Evolutionary conservation across 352 stramenopile species (phyloP).

Genomic region (Globisporangium middletonii): DNA sequence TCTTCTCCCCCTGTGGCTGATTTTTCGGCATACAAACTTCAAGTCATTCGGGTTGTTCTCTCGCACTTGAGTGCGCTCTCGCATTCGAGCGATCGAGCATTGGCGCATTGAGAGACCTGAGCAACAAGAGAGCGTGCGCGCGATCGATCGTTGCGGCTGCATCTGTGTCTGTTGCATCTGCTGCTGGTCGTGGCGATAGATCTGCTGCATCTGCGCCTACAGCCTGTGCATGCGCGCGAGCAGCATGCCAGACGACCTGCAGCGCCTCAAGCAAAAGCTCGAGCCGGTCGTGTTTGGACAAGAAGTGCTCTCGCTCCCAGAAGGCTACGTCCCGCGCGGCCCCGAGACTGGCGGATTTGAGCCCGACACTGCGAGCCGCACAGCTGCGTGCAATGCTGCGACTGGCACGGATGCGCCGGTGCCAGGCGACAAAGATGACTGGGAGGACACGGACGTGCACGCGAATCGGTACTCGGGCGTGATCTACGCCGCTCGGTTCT

Average conservation of each 20-base stretch:
- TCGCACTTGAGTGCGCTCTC: neutral
- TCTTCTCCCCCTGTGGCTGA: neutral
- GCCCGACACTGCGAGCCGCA: slow-evolving; percentile 21
- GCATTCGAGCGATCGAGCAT: neutral
- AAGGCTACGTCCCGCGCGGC: slow-evolving; percentile 62
- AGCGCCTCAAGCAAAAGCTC: slow-evolving; percentile 55
- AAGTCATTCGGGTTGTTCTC: neutral
- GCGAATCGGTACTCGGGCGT: slow-evolving; percentile 75
- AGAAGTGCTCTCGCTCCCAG: slow-evolving; percentile 44
- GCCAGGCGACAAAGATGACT: slow-evolving; percentile 26
- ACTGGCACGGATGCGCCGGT: slow-evolving; percentile 1
- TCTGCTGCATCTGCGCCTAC: neutral
- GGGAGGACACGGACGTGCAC: slow-evolving; percentile 38
- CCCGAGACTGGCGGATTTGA: slow-evolving; percentile 61
- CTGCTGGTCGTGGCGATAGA: neutral
- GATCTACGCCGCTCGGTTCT: slow-evolving; percentile 82
- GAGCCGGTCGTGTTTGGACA: slow-evolving; percentile 48
- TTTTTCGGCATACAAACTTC: neutral
- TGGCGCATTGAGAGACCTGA: neutral
- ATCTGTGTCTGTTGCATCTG: neutral
- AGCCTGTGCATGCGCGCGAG: neutral
- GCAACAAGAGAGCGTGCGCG: neutral
- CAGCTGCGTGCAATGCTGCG: slow-evolving; percentile 1
- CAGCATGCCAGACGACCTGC: slow-evolving; percentile 33
- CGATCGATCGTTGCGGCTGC: neutral